These are phyloP conservation scores for Fusarium neocosmosporiellum DNA, from an alignment of 2,329 filamentous ascomycete species.

Conservation along the genomic window DNA sequence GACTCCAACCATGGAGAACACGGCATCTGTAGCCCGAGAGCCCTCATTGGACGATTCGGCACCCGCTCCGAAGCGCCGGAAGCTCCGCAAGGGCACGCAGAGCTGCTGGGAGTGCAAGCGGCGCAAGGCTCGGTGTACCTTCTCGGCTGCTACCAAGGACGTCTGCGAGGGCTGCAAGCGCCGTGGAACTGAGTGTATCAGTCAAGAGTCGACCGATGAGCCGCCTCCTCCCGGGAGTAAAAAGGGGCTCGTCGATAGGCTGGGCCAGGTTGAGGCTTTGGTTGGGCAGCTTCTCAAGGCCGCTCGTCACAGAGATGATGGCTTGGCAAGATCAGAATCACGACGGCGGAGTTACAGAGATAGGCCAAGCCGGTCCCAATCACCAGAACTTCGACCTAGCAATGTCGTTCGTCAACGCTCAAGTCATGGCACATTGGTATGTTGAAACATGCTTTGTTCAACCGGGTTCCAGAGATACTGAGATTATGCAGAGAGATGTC, in stretches of 20 bases:
- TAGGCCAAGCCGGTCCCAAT: not conserved
- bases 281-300: slow-evolving; percentile 45
- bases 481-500: not conserved
- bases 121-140: slow-evolving; percentile 64
- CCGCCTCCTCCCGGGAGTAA: slow-evolving; percentile 22
- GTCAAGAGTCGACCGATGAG: slow-evolving; percentile 59
- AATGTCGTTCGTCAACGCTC: too few relatives aligned
- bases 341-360: not conserved
- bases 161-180: slow-evolving; percentile 59
- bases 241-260: slow-evolving; percentile 43
- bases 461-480: not conserved
- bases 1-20: slow-evolving; percentile 18
- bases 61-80: slow-evolving; percentile 34
- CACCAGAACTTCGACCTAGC: not conserved
- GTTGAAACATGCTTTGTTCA: not conserved
- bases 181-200: slow-evolving; percentile 56
- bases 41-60: slow-evolving; percentile 8
- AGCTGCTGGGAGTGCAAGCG: slow-evolving; percentile 71
- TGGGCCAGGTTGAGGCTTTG: slow-evolving; percentile 51
- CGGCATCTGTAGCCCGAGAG: not conserved
- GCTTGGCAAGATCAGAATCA: not conserved
- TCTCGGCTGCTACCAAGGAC: slow-evolving; percentile 49
- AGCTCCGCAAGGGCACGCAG: slow-evolving; percentile 64
- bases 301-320: not conserved
- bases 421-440: not conserved